Percentiles rank a stretch among this genome's conserved stretches.
phyloP scores from a whole-genome alignment of 768 basidiomycete species.

The Postia placenta region DNA sequence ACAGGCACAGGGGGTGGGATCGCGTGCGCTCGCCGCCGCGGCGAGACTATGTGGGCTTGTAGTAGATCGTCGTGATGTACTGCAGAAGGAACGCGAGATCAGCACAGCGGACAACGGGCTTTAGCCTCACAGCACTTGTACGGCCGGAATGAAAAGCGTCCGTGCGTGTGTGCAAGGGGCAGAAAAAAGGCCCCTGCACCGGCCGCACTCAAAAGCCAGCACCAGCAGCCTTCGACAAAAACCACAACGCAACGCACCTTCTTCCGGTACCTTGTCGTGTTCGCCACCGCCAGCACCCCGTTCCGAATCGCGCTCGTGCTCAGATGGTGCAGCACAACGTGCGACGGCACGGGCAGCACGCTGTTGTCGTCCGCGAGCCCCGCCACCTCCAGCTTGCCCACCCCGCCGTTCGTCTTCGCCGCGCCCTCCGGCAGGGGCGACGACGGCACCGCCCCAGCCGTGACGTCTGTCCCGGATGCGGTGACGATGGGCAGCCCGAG shows the following conservation, averaged over 20 bases:
- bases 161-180: too few relatives aligned
- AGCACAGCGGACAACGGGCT: too few relatives aligned
- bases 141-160: background rate
- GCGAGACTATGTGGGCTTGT: slow-evolving; percentile 54
- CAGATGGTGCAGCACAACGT: slow-evolving; percentile 91
- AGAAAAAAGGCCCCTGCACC: too few relatives aligned
- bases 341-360: slow-evolving; percentile 87
- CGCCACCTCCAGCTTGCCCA: slow-evolving; percentile 24
- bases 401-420: slow-evolving; percentile 7
- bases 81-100: slow-evolving; percentile 24
- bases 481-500: slow-evolving; percentile 25
- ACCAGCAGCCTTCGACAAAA: background rate
- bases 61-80: slow-evolving; percentile 85
- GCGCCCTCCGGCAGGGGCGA: slow-evolving; percentile 14
- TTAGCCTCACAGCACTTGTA: too few relatives aligned
- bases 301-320: slow-evolving; percentile 94
- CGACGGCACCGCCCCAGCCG: slow-evolving; percentile 13
- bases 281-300: slow-evolving; percentile 88
- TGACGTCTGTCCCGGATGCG: slow-evolving; percentile 26
- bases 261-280: slow-evolving; percentile 84
- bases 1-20: background rate
- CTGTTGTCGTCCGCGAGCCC: slow-evolving; percentile 80
- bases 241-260: slow-evolving; percentile 53
- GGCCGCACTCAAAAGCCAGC: background rate
- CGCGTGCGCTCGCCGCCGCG: background rate